Base-by-base conservation (phyloP, 2,329 filamentous ascomycete genomes). In the Sporothrix inflata region DNA sequence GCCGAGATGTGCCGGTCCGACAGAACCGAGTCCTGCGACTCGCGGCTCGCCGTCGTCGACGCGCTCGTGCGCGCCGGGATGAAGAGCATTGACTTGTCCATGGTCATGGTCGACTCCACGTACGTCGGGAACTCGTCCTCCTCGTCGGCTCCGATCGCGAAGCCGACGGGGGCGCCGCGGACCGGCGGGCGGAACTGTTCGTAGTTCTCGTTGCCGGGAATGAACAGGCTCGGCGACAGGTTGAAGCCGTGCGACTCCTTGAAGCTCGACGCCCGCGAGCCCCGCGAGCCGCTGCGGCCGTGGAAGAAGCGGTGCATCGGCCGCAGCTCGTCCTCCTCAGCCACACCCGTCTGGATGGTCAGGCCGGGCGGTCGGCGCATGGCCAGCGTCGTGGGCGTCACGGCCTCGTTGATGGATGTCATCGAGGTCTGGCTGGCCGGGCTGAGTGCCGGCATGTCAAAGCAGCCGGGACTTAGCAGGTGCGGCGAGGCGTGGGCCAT, bases 161-260 rank as follows among this genome's bases (percentile, higher is more conserved):
- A 76, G n/a, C 71, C 74, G 6, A 72, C 65, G 16, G 69, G 71
- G 1, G 16, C 47, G n/a, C 70, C 60, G 12, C 61, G 69, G 0
- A 19, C 66, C 1, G 63, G 66, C 47, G 69, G 83, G 69, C 87
- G 84, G 75, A 55, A 72, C 30, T 34, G 42, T 3, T 69, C 67
- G 71, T 74, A 76, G 40, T 86, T 89, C 69, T 91, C 89, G 63
- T 82, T 80, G 51, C 73, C 74, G 14, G 89, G 88, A 70, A 91
- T 89, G 67, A 91, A 82, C n/a, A 91, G 82, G 3, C 87, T 87
- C 0, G 89, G 89, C 8, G 89, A 90, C 45, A 90, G 79, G 55
- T 82, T 84, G 77, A 90, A 89, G 16, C 86, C 87, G 71, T 89
- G 86, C 0, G 85, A 85, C 77, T 90, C 88, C 75, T 85, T 86